Evolutionary conservation across 148 eudicot genomes (phyloP), one percentile per base, ranked within the genome.

Genomic region (Rhododendron williamsianum): DNA sequence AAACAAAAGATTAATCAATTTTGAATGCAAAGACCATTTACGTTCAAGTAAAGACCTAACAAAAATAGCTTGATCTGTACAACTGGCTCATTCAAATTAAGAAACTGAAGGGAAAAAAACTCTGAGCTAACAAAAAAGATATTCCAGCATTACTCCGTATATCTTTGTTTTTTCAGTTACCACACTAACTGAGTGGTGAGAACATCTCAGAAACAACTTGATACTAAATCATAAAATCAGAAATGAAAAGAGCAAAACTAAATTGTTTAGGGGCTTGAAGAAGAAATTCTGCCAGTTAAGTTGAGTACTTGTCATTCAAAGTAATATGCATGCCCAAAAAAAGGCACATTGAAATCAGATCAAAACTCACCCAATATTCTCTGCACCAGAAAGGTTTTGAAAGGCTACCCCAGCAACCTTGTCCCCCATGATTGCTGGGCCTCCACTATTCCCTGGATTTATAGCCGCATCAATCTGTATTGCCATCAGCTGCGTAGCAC

Each of bases 381-480:
- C 99, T 69, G 98, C 98, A 89, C 96, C 96, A 6, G 99, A 94
- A 87, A 97, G 99, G 85, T 97, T 97, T 89, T 97, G 99, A 84
- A 97, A 97, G 82, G 99, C 99, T 84, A 97, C 98, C 25, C 99
- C 99, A 84, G 94, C 99, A 90, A 95, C 98, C 86, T 95, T 97
- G 86, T 95, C 91, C 11, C 96, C 99, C 99, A 94, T 95, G 76
- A 97, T 95, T 80, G 99, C 99, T 12, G 99, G 99, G 82, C 99
- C 99, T 60, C 99, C 99, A 90, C 98, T 95, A 80, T 97, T 97
- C 77, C 99, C 99, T 15, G 99, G 98, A 88, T 97, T 97, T 86
- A 97, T 97, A 85, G 99, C 99, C 16, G 99, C 99, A 91, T 97
- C 99, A 86, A 97, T 95, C 85, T 97, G 99, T 90, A 97, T 95